phyloP scores from a whole-genome alignment of 2,329 filamentous ascomycete genomes.

The Pezicula carpinea region DNA sequence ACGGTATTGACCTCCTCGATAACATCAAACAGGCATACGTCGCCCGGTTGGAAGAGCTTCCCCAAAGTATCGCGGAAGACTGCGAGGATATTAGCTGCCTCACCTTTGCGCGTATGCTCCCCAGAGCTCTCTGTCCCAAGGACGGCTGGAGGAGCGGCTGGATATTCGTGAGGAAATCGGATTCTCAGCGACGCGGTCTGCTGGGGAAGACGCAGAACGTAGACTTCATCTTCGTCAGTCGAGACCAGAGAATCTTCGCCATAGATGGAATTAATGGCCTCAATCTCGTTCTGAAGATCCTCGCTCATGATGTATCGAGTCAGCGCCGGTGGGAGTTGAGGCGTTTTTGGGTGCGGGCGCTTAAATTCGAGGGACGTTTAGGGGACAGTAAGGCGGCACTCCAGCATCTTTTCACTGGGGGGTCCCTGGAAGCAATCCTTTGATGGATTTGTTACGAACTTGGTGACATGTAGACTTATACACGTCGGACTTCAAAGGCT shows the following conservation, averaged over 20 bases:
- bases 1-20: constrained; percentile 62
- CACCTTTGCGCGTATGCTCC: constrained; percentile 60
- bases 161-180: constrained; percentile 70
- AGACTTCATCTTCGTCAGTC: constrained; percentile 37
- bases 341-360: constrained; percentile 7
- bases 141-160: constrained; percentile 66
- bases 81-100: constrained; percentile 66
- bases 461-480: too few relatives aligned
- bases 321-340: not conserved
- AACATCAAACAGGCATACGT: constrained; percentile 87
- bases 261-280: constrained; percentile 83
- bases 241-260: constrained; percentile 57
- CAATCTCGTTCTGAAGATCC: constrained; percentile 64
- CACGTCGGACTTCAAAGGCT: too few relatives aligned
- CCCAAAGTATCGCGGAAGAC: constrained; percentile 63
- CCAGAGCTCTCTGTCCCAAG: constrained; percentile 77
- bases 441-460: too few relatives aligned
- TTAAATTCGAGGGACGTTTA: constrained; percentile 1
- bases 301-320: constrained; percentile 23
- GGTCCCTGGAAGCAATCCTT: too few relatives aligned
- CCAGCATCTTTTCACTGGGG: not conserved
- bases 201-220: constrained; percentile 62
- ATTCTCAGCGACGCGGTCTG: constrained; percentile 53
- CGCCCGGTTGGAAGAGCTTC: constrained; percentile 65
- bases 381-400: not conserved